Evolutionary conservation across 2,329 filamentous ascomycete species (phyloP).

Genomic region (Monosporascus sp.): DNA sequence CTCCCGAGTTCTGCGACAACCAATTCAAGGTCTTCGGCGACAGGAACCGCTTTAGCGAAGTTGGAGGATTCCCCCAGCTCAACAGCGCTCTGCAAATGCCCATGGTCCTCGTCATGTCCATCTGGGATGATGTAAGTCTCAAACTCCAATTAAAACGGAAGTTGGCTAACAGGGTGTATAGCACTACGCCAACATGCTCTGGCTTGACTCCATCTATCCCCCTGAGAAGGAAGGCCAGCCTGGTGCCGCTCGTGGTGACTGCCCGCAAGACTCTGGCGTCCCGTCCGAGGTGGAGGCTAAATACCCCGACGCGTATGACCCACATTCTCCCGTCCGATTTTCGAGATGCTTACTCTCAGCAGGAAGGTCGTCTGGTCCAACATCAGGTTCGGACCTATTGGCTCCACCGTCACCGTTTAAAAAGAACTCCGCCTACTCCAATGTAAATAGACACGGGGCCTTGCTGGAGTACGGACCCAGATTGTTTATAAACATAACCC

Average conservation of each 20-base stretch:
- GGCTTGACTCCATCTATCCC: constrained; percentile 52
- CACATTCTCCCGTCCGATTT: constrained; percentile 2
- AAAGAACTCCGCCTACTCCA: not conserved
- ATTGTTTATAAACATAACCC: not conserved
- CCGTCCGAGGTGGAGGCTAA: constrained; percentile 40
- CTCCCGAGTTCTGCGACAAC: constrained; percentile 47
- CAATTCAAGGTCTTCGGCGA: constrained; percentile 50
- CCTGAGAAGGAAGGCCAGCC: constrained; percentile 29
- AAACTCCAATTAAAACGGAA: not conserved
- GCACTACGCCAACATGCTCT: constrained; percentile 54
- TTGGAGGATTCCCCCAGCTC: constrained; percentile 51
- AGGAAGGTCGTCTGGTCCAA: constrained; percentile 44
- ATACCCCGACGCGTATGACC: constrained; percentile 30
- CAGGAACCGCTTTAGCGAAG: constrained; percentile 42
- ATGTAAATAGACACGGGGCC: not conserved
- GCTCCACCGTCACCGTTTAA: constrained; percentile 35
- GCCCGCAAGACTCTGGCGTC: constrained; percentile 38
- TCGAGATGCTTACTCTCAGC: constrained; percentile 1
- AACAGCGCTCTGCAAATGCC: constrained; percentile 46
- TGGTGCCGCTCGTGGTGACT: constrained; percentile 45
- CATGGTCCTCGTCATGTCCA: constrained; percentile 58
- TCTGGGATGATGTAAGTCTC: constrained; percentile 50
- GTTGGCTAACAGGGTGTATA: constrained; percentile 11
- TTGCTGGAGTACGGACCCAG: not conserved
- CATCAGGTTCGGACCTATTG: constrained; percentile 44